Percentiles rank a stretch among this genome's conserved stretches.
These are phyloP conservation scores for Cercospora sojina DNA, from an alignment of 2,329 filamentous ascomycete genomes.

Conservation along the genomic window DNA sequence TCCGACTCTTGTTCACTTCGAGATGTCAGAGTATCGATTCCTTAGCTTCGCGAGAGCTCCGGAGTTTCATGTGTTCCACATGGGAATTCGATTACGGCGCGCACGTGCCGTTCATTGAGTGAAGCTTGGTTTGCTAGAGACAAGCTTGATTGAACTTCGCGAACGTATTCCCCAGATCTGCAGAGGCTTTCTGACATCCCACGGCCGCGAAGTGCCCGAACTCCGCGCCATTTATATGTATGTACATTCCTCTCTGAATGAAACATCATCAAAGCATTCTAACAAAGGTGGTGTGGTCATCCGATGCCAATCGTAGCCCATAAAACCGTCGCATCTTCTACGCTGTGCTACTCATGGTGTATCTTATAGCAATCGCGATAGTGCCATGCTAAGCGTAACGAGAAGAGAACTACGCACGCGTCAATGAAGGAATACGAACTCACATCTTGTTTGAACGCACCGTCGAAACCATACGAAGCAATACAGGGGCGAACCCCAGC, in stretches of 20 bases:
- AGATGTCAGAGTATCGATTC: not conserved
- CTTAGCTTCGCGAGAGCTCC: not conserved
- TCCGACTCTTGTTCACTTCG: not conserved
- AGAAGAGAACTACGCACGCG: too few relatives aligned
- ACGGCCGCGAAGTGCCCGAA: too few relatives aligned
- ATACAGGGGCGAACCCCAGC: too few relatives aligned
- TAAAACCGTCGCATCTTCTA: not conserved
- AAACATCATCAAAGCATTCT: not conserved
- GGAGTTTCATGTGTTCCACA: not conserved
- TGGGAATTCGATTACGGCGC: not conserved
- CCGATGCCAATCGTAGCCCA: not conserved
- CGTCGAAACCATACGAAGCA: too few relatives aligned
- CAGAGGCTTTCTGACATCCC: not conserved
- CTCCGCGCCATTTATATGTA: not conserved
- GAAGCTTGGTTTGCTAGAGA: not conserved
- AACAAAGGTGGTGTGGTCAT: not conserved
- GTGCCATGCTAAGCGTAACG: too few relatives aligned
- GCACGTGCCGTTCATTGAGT: not conserved
- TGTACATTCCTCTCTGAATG: not conserved
- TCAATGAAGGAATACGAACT: too few relatives aligned
- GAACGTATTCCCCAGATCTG: not conserved
- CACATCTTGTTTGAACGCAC: too few relatives aligned
- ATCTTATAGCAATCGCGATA: not conserved
- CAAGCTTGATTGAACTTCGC: not conserved
- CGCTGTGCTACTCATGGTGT: not conserved